Conservation (phyloP, 805 yeast genomes). For the Candida morakotiae region DNA sequence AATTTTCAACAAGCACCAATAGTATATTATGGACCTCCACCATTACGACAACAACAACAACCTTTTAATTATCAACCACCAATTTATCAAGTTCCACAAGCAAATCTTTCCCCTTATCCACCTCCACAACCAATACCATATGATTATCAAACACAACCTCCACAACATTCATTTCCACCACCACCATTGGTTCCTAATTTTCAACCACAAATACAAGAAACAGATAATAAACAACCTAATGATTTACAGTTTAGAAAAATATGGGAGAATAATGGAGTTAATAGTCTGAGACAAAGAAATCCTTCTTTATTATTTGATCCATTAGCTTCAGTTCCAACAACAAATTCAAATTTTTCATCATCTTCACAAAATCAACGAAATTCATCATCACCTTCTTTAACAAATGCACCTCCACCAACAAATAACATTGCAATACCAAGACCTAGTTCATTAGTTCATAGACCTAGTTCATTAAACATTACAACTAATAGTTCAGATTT, state of each 20-base stretch:
- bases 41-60: constrained; percentile 3
- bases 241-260: constrained; percentile 34
- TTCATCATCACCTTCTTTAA: not conserved
- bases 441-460: constrained; percentile 5
- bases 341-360: constrained; percentile 3
- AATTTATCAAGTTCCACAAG: not conserved
- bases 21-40: not conserved
- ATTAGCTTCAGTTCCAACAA: constrained; percentile 33
- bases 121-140: constrained; percentile 9
- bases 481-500: constrained; percentile 5
- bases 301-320: constrained; percentile 51
- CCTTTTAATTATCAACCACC: not conserved
- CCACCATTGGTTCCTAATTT: constrained; percentile 5
- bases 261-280: constrained; percentile 21
- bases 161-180: not conserved
- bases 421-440: not conserved
- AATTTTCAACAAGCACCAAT: not conserved
- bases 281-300: constrained; percentile 30
- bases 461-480: constrained; percentile 4
- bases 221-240: too few relatives aligned
- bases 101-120: constrained; percentile 9
- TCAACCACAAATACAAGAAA: too few relatives aligned
- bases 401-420: not conserved
- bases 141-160: not conserved
- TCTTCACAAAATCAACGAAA: constrained; percentile 7